Evolutionary conservation across 1,284 basidiomycete genomes (phyloP).

Genomic region (Cutaneotrichosporon sp.): DNA sequence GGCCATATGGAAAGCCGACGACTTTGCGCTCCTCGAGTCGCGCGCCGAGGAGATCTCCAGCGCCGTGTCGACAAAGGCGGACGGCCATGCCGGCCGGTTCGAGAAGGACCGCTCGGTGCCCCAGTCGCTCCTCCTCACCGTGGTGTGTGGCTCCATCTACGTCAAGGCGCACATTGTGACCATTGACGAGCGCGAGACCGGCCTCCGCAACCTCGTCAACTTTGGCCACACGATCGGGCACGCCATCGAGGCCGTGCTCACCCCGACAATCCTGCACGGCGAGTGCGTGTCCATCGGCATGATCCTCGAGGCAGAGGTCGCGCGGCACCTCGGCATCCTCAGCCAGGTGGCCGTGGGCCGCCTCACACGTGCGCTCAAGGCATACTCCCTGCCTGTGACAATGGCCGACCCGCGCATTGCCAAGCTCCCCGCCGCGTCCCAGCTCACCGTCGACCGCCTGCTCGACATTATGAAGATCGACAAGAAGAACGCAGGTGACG

Average conservation of each 20-base stretch:
- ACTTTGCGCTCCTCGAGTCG: conserved; percentile 80
- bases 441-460: conserved; percentile 73
- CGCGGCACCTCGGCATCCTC: conserved; percentile 77
- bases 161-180: conserved; percentile 95
- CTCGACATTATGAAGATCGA: conserved; percentile 90
- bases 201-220: conserved; percentile 92
- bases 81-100: conserved; percentile 61
- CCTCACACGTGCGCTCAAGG: conserved; percentile 73
- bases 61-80: conserved; percentile 58
- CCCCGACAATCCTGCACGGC: conserved; percentile 84
- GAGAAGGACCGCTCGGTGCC: conserved; percentile 65
- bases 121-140: conserved; percentile 62
- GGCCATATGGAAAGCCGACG: conserved; percentile 86
- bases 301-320: conserved; percentile 87
- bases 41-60: conserved; percentile 75
- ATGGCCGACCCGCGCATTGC: conserved; percentile 70
- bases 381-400: conserved; percentile 79
- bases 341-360: conserved; percentile 85
- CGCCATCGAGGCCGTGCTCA: conserved; percentile 89
- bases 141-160: conserved; percentile 79
- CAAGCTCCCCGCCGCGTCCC: conserved; percentile 62
- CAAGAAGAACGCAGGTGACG: conserved; percentile 88
- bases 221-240: conserved; percentile 96
- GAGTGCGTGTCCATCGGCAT: conserved; percentile 91
- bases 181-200: conserved; percentile 89